A percentile compares a stretch with the other conserved stretches of the same genome.
These are phyloP conservation scores for Diaporthe sp. DNA, from an alignment of 2,329 filamentous ascomycete species.

Conservation along the genomic window DNA sequence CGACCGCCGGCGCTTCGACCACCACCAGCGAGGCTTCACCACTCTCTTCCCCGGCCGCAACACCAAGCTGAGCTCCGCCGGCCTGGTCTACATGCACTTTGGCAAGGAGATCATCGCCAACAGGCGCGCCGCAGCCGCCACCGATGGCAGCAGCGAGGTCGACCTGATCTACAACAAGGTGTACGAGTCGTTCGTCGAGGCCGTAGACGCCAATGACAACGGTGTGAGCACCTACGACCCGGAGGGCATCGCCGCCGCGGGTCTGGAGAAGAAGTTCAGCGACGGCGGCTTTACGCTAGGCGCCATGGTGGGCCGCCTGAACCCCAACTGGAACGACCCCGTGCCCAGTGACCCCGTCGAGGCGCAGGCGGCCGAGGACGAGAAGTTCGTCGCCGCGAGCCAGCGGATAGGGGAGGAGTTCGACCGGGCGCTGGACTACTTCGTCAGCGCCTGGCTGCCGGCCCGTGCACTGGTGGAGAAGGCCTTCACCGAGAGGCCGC, in stretches of 20 bases:
- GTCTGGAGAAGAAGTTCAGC: slow-evolving; percentile 84
- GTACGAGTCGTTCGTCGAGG: slow-evolving; percentile 94
- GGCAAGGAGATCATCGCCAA: slow-evolving; percentile 84
- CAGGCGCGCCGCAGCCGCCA: slow-evolving; percentile 59
- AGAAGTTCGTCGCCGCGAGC: slow-evolving; percentile 81
- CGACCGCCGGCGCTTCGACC: slow-evolving; percentile 83
- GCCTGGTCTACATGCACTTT: slow-evolving; percentile 96
- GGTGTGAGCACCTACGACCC: slow-evolving; percentile 87
- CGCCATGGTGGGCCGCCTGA: slow-evolving; percentile 83
- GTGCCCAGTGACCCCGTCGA: slow-evolving; percentile 60
- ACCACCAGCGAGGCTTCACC: slow-evolving; percentile 93
- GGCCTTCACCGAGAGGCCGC: slow-evolving; percentile 76
- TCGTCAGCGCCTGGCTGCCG: slow-evolving; percentile 83
- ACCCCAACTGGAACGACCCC: slow-evolving; percentile 82
- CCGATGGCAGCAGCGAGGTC: slow-evolving; percentile 71
- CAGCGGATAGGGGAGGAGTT: slow-evolving; percentile 91
- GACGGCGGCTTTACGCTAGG: slow-evolving; percentile 86
- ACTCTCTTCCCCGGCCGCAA: slow-evolving; percentile 84
- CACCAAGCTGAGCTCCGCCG: slow-evolving; percentile 94
- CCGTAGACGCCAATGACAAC: slow-evolving; percentile 97
- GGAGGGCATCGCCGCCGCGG: slow-evolving; percentile 73
- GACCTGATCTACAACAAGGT: slow-evolving; percentile 85
- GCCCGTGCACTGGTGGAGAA: slow-evolving; percentile 81
- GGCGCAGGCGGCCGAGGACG: slow-evolving; percentile 82
- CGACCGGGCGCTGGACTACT: slow-evolving; percentile 81